These are phyloP conservation scores for Aspergillus asperescens DNA, from an alignment of 495 filamentous ascomycete genomes.

Conservation along the genomic window DNA sequence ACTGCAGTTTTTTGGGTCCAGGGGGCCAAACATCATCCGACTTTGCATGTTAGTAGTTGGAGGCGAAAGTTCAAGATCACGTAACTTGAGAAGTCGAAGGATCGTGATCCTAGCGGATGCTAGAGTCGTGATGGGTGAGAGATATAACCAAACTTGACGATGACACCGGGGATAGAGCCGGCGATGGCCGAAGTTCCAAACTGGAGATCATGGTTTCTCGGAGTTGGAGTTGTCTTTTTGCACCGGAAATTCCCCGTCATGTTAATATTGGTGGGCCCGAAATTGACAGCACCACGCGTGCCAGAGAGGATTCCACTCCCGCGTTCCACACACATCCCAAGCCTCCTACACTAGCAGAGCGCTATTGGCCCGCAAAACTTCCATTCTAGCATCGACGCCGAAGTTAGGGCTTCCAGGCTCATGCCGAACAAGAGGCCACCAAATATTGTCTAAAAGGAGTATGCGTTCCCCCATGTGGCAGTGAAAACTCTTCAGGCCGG, in stretches of 20 bases:
- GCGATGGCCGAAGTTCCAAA: not conserved
- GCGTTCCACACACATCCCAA: no score
- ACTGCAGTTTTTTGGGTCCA: not conserved
- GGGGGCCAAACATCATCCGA: not conserved
- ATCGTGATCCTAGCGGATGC: not conserved
- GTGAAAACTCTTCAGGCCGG: not conserved
- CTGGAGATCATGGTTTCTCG: not conserved
- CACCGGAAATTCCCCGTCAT: not conserved
- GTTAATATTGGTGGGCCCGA: not conserved
- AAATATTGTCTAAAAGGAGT: constrained; percentile 1
- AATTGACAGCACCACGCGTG: not conserved
- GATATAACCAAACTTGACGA: no score
- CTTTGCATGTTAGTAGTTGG: not conserved
- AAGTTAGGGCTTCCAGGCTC: constrained; percentile 2
- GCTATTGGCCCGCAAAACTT: not conserved
- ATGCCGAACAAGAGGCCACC: constrained; percentile 1
- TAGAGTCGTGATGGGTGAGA: no score
- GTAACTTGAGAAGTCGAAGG: not conserved
- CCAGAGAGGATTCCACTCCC: not conserved
- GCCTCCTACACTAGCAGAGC: not conserved
- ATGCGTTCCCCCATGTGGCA: constrained; percentile 4
- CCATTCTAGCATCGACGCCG: not conserved
- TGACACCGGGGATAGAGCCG: no score
- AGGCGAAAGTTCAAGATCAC: not conserved
- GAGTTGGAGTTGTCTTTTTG: not conserved